Conservation (phyloP, 129 eudicot species). For the Deinandra increscens region DNA sequence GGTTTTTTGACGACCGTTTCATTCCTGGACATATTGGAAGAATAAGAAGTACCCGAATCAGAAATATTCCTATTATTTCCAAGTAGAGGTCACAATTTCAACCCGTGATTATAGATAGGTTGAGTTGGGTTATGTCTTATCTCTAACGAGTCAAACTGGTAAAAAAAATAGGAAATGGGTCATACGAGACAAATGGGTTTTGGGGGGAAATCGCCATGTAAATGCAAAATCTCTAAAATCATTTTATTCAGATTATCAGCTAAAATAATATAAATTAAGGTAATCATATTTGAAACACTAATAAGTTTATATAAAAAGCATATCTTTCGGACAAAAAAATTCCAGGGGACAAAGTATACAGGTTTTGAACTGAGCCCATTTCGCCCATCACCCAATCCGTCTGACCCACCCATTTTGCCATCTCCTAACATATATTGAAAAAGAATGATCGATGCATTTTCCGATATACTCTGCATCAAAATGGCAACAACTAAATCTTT, state of each 20-base stretch:
- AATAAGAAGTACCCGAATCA: constrained; percentile 3
- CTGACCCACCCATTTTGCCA: not conserved
- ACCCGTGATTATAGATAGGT: not conserved
- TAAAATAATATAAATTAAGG: not conserved
- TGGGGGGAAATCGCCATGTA: not conserved
- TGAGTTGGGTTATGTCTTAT: not conserved
- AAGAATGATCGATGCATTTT: not conserved
- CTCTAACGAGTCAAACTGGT: not conserved
- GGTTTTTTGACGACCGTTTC: constrained; percentile 43
- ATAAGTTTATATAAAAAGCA: not conserved
- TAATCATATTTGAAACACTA: not conserved
- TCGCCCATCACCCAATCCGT: not conserved
- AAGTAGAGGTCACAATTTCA: not conserved
- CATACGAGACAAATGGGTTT: not conserved
- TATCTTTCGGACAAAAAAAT: not conserved
- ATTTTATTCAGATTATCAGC: not conserved
- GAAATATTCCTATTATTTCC: not conserved
- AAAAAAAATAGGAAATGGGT: not conserved
- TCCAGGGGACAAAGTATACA: not conserved
- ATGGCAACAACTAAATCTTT: not conserved
- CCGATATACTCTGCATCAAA: not conserved
- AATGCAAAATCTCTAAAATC: not conserved
- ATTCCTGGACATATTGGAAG: constrained; percentile 44
- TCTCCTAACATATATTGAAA: not conserved
- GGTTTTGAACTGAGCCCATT: not conserved